Base-by-base conservation (phyloP, 495 filamentous ascomycete genomes). In the Cercophora sp. region DNA sequence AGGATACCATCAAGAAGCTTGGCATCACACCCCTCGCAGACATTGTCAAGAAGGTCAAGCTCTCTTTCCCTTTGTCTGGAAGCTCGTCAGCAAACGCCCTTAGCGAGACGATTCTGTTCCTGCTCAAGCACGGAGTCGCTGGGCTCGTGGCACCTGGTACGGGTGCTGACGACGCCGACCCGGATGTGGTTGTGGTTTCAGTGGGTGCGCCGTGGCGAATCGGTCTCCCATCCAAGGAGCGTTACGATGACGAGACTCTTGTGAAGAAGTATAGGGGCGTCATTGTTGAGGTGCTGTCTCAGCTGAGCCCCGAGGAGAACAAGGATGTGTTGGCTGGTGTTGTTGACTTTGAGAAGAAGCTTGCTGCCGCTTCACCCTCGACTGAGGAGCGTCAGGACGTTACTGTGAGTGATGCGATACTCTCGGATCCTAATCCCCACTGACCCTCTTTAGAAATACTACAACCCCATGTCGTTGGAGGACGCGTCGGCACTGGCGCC, bases 161-260 rank as follows among this genome's bases (percentile, higher is more conserved):
- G 49, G 69, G 72, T 41, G 80, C 81, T 52, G 70, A 77, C 57
- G 82, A 86, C 58, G 76, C 78, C 61, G 76, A 84, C 57, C 83
- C 83, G 22, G 82, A 85, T 59, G 75, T 72, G 23, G 74, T 83
- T 22, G 73, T 72, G 24, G 69, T 83, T 8, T 72, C 72, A 47
- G 63, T 80, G 2, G 69, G 64, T 1, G 78, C 82, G 5, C 78
- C 78, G 27, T 63, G 64, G 9, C 47, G 60, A 24, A 81, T 84
- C 54, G 83, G 83, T 13, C 74, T 86, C 22, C 80, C 82, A 19
- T 73, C 81, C 2, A 78, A 82, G 51, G 81, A 86, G 58, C 81
- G 80, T 42, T 86, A 86, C 54, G 75, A 82, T 47, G 76, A 84
- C 52, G 73, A 72, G 0, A 57, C 73, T 6, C 61, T 76, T 1